Evolutionary conservation across 1,284 basidiomycete species (phyloP).

Genomic region (Pulveroboletus sp.): DNA sequence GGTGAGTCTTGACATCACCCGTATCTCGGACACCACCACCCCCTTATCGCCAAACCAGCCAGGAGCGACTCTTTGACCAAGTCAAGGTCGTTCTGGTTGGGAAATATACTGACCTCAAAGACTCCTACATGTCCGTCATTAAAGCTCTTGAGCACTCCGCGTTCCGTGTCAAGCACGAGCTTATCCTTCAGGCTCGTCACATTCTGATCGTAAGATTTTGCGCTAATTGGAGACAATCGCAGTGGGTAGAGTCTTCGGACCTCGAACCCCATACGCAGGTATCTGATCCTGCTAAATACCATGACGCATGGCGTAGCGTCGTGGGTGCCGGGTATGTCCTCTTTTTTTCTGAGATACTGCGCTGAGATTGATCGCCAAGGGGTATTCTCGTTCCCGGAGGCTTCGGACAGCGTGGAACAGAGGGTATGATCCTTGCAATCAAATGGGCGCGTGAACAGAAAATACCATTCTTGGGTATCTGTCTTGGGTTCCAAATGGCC

Average conservation of each 20-base stretch:
- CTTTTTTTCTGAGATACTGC: background rate
- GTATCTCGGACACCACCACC: background rate
- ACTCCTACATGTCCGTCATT: slow-evolving; percentile 98
- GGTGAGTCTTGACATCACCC: slow-evolving; percentile 41
- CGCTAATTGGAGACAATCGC: slow-evolving; percentile 4
- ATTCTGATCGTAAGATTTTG: slow-evolving; percentile 1
- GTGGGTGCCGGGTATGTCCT: slow-evolving; percentile 80
- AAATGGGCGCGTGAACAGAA: slow-evolving; percentile 97
- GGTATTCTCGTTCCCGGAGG: slow-evolving; percentile 96
- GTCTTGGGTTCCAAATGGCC: slow-evolving; percentile 96
- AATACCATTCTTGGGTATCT: slow-evolving; percentile 95
- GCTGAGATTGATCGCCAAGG: slow-evolving; percentile 42
- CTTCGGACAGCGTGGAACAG: slow-evolving; percentile 91
- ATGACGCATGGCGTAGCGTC: slow-evolving; percentile 93
- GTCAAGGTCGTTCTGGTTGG: slow-evolving; percentile 94
- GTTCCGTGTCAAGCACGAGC: slow-evolving; percentile 85
- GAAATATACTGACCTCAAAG: slow-evolving; percentile 96
- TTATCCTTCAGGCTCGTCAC: slow-evolving; percentile 69
- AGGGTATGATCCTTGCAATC: slow-evolving; percentile 97
- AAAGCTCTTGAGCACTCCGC: slow-evolving; percentile 98
- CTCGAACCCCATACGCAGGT: slow-evolving; percentile 83
- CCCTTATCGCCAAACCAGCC: slow-evolving; percentile 46
- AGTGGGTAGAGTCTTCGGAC: slow-evolving; percentile 99
- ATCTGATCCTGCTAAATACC: slow-evolving; percentile 84
- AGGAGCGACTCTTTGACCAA: slow-evolving; percentile 90